Evolutionary conservation across 163 green algal species (phyloP).

Genomic region (Volvox carteri): DNA sequence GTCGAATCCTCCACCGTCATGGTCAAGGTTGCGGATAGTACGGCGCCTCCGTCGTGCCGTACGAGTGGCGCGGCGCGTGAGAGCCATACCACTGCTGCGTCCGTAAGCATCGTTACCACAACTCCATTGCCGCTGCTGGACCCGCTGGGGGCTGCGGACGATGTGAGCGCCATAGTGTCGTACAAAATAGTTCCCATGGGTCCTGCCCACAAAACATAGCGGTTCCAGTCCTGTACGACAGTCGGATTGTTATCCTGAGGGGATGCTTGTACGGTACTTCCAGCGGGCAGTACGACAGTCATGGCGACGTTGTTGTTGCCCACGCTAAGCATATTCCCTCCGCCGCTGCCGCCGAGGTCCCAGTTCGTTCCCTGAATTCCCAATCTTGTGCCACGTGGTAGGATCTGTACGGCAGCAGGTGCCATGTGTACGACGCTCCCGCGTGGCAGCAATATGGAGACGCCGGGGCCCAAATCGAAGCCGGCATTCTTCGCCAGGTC

Average conservation of each 20-base stretch:
- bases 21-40: not conserved
- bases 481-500: not conserved
- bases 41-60: not conserved
- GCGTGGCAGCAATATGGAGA: not conserved
- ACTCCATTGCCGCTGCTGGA: not conserved
- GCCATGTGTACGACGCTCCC: not conserved
- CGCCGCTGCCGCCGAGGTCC: not conserved
- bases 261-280: not conserved
- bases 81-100: not conserved
- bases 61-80: not conserved
- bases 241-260: not conserved
- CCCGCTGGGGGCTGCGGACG: too few species aligned
- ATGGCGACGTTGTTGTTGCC: not conserved
- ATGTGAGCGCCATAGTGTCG: not conserved
- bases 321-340: not conserved
- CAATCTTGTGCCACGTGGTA: not conserved
- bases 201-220: not conserved
- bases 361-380: not conserved
- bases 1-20: not conserved
- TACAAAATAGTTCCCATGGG: slow-evolving; percentile 14
- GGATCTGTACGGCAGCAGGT: not conserved
- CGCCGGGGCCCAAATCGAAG: not conserved
- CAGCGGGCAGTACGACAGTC: not conserved
- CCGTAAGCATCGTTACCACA: not conserved
- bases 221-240: slow-evolving; percentile 1